Conservation (phyloP, 2,329 filamentous ascomycete genomes). For the Diaporthe ampelina region DNA sequence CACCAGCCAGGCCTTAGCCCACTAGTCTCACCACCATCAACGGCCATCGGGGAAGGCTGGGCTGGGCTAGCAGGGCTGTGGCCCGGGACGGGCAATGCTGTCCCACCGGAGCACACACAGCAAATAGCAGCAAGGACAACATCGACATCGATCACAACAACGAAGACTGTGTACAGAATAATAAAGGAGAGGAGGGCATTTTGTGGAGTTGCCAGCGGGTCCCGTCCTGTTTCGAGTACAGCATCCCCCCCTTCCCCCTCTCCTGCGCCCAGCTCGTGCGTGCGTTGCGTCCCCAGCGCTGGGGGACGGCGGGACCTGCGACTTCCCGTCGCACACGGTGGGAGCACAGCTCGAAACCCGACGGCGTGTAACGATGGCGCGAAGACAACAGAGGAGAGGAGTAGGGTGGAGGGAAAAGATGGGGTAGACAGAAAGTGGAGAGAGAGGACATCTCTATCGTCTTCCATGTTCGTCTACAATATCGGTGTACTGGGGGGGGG, state of each 20-base stretch:
- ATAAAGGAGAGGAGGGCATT: not conserved
- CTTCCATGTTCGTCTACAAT: not conserved
- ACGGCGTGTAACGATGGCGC: conserved; percentile 36
- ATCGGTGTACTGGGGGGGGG: too few species aligned
- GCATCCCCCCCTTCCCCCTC: not conserved
- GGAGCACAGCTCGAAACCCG: conserved; percentile 37
- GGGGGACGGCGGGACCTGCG: conserved; percentile 29
- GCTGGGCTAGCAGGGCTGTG: not conserved
- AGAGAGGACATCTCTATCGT: not conserved
- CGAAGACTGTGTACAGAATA: too few species aligned
- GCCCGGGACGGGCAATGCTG: conserved; percentile 1
- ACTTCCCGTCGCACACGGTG: conserved; percentile 25
- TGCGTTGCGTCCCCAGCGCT: conserved; percentile 1
- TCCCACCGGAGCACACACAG: conserved; percentile 27
- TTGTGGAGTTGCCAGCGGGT: conserved; percentile 13
- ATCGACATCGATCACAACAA: too few species aligned
- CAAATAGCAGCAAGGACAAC: not conserved
- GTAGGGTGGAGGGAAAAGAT: not conserved
- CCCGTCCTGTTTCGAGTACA: conserved; percentile 40
- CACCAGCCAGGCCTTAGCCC: not conserved
- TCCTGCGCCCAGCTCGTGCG: conserved; percentile 29
- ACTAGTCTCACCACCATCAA: not conserved
- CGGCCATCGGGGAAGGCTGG: not conserved
- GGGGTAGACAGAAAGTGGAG: not conserved
- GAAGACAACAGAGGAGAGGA: not conserved